A percentile compares a stretch with the other conserved stretches of the same genome.
phyloP scores from a whole-genome alignment of 2,329 filamentous ascomycete genomes.

The Aureobasidium sp. region DNA sequence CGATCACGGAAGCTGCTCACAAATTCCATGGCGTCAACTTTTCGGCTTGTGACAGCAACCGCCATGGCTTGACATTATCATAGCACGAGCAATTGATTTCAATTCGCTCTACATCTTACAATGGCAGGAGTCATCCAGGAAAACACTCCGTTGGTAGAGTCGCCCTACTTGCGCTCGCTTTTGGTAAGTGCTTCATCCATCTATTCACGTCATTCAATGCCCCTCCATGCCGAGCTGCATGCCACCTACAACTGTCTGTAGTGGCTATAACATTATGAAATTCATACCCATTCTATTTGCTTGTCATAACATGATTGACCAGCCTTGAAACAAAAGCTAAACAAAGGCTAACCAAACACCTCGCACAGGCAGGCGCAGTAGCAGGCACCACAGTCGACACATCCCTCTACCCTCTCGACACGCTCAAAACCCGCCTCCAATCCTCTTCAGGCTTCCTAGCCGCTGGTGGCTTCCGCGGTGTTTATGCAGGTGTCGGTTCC shows the following conservation, averaged over 20 bases:
- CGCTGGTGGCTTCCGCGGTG: constrained; percentile 79
- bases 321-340: not conserved
- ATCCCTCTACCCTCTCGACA: constrained; percentile 95
- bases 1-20: not conserved
- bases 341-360: constrained; percentile 13
- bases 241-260: not conserved
- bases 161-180: constrained; percentile 42
- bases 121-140: constrained; percentile 6
- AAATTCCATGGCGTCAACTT: constrained; percentile 10
- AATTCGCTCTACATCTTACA: not conserved
- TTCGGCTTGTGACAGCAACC: constrained; percentile 9
- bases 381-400: constrained; percentile 96
- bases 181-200: constrained; percentile 30
- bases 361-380: constrained; percentile 66
- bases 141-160: constrained; percentile 29
- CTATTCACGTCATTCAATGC: not conserved
- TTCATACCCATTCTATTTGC: not conserved
- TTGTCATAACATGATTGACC: not conserved
- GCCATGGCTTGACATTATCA: constrained; percentile 7
- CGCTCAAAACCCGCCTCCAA: constrained; percentile 95
- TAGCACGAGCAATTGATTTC: constrained; percentile 11
- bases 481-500: constrained; percentile 87
- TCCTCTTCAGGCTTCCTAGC: constrained; percentile 69
- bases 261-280: not conserved
- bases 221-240: not conserved